A percentile compares a stretch with the other conserved stretches of the same genome.
These are phyloP conservation scores for Phaeolepiota aurea DNA, from an alignment of 768 basidiomycete genomes.

Conservation along the genomic window DNA sequence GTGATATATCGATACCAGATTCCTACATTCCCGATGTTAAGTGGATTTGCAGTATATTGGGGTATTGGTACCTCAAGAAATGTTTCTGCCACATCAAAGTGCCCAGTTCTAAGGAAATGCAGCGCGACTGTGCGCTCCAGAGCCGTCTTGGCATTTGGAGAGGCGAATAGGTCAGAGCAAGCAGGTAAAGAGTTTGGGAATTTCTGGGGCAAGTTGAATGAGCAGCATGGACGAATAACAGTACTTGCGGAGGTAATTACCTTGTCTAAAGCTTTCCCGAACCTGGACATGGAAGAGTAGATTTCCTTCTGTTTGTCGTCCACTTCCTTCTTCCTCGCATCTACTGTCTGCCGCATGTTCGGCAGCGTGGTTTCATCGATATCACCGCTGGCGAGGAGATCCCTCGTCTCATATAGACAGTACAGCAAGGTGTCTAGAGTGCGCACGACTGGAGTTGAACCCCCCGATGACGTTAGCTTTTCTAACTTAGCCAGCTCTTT, in stretches of 20 bases:
- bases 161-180: constrained; percentile 60
- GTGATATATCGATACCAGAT: constrained; percentile 47
- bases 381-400: constrained; percentile 37
- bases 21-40: too few species aligned
- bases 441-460: constrained; percentile 42
- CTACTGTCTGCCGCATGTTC: constrained; percentile 49
- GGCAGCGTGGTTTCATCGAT: constrained; percentile 40
- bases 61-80: constrained; percentile 74
- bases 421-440: constrained; percentile 60
- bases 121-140: constrained; percentile 65
- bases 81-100: constrained; percentile 67
- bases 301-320: constrained; percentile 88
- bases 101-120: constrained; percentile 76
- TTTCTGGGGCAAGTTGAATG: constrained; percentile 30
- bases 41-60: too few species aligned
- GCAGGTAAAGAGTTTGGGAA: constrained; percentile 53
- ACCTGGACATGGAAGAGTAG: constrained; percentile 63
- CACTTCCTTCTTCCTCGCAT: constrained; percentile 72
- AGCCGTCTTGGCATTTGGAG: constrained; percentile 46
- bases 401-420: constrained; percentile 48
- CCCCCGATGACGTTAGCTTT: constrained; percentile 48
- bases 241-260: constrained; percentile 27
- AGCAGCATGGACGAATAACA: constrained; percentile 4
- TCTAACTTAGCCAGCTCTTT: constrained; percentile 80
- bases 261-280: constrained; percentile 91